Evolutionary conservation across 2,329 filamentous ascomycete species (phyloP).

Genomic region (Aspergillus carbonarius): DNA sequence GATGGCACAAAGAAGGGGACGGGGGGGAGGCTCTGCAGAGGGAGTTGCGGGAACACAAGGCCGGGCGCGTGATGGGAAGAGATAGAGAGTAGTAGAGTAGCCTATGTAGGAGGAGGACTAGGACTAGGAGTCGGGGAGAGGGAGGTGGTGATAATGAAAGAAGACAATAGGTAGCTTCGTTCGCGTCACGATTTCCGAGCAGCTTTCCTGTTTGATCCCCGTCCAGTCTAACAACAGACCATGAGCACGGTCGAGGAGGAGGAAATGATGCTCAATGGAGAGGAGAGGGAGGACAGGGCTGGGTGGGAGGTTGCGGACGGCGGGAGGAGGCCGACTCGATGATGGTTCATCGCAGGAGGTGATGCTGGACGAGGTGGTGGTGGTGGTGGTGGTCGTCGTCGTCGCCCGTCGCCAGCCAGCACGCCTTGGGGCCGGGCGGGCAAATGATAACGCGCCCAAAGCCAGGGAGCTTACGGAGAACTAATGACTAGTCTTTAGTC

Average conservation of each 20-base stretch:
- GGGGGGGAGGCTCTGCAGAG: constrained; percentile 4
- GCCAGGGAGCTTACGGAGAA: not conserved
- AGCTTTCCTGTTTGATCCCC: too few species aligned
- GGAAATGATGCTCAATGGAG: not conserved
- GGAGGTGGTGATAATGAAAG: not conserved
- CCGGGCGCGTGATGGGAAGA: not conserved
- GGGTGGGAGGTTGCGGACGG: not conserved
- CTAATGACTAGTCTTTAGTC: too few species aligned
- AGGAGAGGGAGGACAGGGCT: constrained; percentile 1
- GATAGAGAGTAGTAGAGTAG: not conserved
- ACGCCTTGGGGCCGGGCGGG: constrained; percentile 3
- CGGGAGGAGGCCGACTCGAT: not conserved
- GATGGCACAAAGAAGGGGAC: not conserved
- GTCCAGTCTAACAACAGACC: too few species aligned
- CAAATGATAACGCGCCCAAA: constrained; percentile 17
- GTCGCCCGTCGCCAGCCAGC: not conserved
- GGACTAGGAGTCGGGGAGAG: too few species aligned
- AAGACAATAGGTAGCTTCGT: too few species aligned
- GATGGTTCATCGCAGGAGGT: not conserved
- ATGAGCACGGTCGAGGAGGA: too few species aligned
- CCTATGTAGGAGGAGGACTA: not conserved
- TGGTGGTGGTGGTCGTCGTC: not conserved
- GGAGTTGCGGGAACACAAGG: not conserved
- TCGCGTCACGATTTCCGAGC: too few species aligned
- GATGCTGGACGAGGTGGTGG: constrained; percentile 1